A percentile compares a stretch with the other conserved stretches of the same genome.
Conservation (phyloP, 2,329 filamentous ascomycete genomes). For the Phialemoniopsis sp. region DNA sequence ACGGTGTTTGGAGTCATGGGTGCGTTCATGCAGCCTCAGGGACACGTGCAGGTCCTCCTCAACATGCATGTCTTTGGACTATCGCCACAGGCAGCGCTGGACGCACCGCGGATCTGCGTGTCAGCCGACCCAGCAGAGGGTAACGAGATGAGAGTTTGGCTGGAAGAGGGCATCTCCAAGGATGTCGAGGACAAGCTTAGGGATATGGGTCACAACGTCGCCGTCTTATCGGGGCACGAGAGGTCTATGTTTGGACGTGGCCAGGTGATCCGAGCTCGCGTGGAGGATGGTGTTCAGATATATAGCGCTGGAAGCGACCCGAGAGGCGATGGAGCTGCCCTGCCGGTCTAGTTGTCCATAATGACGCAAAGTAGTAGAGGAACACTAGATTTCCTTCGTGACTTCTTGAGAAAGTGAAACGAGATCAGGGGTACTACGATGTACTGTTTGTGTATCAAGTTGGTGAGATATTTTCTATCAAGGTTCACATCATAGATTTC, state of each 20-base stretch:
- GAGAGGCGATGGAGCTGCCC: conserved; percentile 85
- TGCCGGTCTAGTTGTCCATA: too few species aligned
- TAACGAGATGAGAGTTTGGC: conserved; percentile 60
- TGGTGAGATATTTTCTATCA: too few species aligned
- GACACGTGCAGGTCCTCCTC: conserved; percentile 85
- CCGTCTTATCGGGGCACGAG: conserved; percentile 58
- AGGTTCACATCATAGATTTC: too few species aligned
- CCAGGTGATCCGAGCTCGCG: conserved; percentile 73
- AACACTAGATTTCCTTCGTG: too few species aligned
- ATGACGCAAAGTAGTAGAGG: too few species aligned
- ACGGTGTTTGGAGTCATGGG: conserved; percentile 93
- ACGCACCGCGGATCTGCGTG: conserved; percentile 81
- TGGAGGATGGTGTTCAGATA: conserved; percentile 67
- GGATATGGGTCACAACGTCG: conserved; percentile 66
- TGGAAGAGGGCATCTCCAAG: conserved; percentile 75
- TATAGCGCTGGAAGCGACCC: conserved; percentile 87
- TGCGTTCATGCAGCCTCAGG: conserved; percentile 95
- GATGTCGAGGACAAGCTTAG: conserved; percentile 61
- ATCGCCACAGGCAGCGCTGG: conserved; percentile 79
- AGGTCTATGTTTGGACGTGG: conserved; percentile 77
- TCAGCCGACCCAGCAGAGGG: conserved; percentile 39
- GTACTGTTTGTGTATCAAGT: too few species aligned
- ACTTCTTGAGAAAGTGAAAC: too few species aligned
- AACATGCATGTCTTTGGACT: conserved; percentile 81
- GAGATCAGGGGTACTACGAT: too few species aligned